These are phyloP conservation scores for Suillus weaverae DNA, from an alignment of 768 basidiomycete genomes.

Conservation along the genomic window DNA sequence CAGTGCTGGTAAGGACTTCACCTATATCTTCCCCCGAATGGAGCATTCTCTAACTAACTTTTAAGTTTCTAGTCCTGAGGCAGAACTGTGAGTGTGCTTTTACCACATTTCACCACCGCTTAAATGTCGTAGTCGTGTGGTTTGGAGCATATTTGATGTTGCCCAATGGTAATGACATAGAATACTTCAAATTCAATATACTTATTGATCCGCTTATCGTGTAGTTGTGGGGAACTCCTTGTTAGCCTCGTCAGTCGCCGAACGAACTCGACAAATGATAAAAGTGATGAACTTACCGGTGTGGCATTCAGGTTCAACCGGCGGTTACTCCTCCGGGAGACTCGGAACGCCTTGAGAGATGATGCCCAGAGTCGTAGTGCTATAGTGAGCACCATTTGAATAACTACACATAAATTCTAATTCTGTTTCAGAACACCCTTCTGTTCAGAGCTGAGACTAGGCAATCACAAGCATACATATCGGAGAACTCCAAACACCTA, in stretches of 20 bases:
- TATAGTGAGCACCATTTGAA: background rate
- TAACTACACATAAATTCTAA: background rate
- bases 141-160: background rate
- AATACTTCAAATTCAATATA: background rate
- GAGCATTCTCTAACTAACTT: background rate
- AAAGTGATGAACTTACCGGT: background rate
- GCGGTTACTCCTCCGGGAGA: background rate
- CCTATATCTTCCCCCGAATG: background rate
- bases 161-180: background rate
- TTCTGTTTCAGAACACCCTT: background rate
- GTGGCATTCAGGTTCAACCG: background rate
- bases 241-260: background rate
- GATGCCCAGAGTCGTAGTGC: no score
- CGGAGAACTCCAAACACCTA: background rate
- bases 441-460: background rate
- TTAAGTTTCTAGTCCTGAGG: background rate
- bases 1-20: background rate
- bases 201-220: background rate
- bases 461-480: background rate
- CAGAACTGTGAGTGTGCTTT: background rate
- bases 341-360: background rate
- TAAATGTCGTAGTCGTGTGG: background rate
- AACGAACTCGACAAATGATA: background rate
- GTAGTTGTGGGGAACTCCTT: background rate
- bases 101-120: background rate